These are phyloP conservation scores for Atalantia buxifolia DNA, from an alignment of 345 rosid genomes.

Conservation along the genomic window DNA sequence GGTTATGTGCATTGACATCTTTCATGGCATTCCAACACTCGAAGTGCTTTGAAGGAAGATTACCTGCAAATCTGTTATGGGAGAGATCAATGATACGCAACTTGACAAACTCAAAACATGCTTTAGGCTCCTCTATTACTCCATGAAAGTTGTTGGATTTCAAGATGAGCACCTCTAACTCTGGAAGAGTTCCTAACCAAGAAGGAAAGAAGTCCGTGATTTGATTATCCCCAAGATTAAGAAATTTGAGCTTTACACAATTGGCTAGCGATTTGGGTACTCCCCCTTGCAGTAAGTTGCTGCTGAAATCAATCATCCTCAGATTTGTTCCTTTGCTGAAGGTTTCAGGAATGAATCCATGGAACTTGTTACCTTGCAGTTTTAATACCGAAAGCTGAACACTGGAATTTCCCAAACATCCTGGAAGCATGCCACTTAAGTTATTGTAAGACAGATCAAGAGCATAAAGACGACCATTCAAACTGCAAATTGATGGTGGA, in stretches of 20 bases:
- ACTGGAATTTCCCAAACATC: constrained; percentile 19
- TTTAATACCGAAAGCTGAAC: not conserved
- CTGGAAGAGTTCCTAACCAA: constrained; percentile 18
- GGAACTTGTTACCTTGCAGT: not conserved
- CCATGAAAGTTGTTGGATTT: constrained; percentile 7
- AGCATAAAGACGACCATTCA: not conserved
- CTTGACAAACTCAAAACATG: not conserved
- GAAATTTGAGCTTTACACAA: not conserved
- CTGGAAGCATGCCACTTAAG: constrained; percentile 13
- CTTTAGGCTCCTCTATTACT: not conserved
- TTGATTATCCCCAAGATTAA: constrained; percentile 12
- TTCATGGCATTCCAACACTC: constrained; percentile 19
- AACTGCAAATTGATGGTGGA: constrained; percentile 12
- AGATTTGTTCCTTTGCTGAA: not conserved
- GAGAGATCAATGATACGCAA: constrained; percentile 22
- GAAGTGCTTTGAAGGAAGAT: constrained; percentile 16
- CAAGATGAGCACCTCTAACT: constrained; percentile 4
- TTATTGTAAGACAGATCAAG: constrained; percentile 4
- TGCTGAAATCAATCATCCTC: constrained; percentile 16
- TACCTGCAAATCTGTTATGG: constrained; percentile 6
- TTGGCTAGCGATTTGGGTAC: constrained; percentile 13
- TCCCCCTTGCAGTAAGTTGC: constrained; percentile 6
- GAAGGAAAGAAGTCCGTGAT: constrained; percentile 18
- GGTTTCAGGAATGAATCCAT: constrained; percentile 9
- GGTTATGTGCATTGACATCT: not conserved